Evolutionary conservation across 1,284 basidiomycete species (phyloP).

Genomic region (Cryptococcus jaspeensis): DNA sequence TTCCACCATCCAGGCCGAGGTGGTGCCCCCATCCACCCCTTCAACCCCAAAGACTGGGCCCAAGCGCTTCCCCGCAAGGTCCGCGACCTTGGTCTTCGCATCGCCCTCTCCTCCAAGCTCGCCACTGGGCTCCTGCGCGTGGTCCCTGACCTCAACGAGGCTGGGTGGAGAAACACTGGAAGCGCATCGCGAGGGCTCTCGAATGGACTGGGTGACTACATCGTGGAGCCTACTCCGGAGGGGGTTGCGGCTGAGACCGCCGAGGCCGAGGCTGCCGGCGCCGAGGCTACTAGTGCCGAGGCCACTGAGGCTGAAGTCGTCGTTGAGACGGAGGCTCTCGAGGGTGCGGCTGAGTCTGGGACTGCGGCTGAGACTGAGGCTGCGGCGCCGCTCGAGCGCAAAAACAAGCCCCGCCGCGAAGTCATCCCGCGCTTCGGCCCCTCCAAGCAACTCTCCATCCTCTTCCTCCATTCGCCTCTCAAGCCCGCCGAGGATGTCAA

Average conservation of each 20-base stretch:
- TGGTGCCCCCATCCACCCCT: conserved; percentile 88
- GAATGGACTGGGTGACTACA: conserved; percentile 26
- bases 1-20: conserved; percentile 57
- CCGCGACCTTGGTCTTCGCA: conserved; percentile 86
- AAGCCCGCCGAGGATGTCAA: conserved; percentile 24
- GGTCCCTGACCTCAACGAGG: conserved; percentile 68
- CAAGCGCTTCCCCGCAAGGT: conserved; percentile 88
- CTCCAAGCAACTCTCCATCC: conserved; percentile 36
- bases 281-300: background rate
- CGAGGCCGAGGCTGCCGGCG: background rate
- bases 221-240: conserved; percentile 52
- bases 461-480: conserved; percentile 45
- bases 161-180: conserved; percentile 40
- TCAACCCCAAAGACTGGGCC: conserved; percentile 85
- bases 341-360: too few relatives aligned
- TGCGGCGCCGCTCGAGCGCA: too few relatives aligned
- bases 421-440: conserved; percentile 37
- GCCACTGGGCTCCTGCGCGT: conserved; percentile 72
- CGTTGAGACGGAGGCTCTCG: conserved; percentile 55
- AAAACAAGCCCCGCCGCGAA: conserved; percentile 44
- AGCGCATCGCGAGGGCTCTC: conserved; percentile 35
- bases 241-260: background rate
- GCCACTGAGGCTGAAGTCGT: conserved; percentile 51
- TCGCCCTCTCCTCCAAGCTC: conserved; percentile 78
- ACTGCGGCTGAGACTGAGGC: conserved; percentile 54